Evolutionary conservation across 225 moss, liverwort and hornwort species (phyloP), one percentile per base, ranked within the genome.

Genomic region (Physcomitrium patens): DNA sequence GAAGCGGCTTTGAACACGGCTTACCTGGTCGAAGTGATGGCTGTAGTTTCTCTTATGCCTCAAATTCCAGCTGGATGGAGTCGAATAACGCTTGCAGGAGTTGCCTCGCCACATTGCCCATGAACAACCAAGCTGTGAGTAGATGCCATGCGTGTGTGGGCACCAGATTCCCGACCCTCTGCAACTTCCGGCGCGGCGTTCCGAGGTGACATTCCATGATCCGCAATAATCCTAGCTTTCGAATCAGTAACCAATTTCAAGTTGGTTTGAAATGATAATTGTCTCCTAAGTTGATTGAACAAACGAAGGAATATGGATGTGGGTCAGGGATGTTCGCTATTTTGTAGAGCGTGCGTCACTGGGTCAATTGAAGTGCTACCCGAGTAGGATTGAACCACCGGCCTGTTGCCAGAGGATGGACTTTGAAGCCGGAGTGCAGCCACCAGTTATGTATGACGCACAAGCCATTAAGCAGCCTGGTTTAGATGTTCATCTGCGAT

Each of bases 251-350:
- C 18, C 9, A 26, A 53, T 53, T 3, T 8, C 0, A 13, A 19
- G 19, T 24, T 71, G 19, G 12, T 22, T 37, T 49, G 49, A 49
- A 15, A 10, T 52, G 13, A 49, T 68, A 15, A 23, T 82, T 67
- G 26, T 45, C 63, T 63, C 9, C 27, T 68, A 18, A 68, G 64
- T 74, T 71, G 31, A 37, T 37, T 41, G 43, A 70, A 80, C 65
- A 79, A 12, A 24, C 26, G 57, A 73, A 16, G 65, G 62, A 61
- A 57, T 65, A 31, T 80, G 83, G 77, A 67, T 63, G 24, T 81
- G 65, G 60, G 22, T 44, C 76, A 87, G 84, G 76, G 71, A 76
- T 52, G 63, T 76, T 26, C 67, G 74, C 63, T 84, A 84, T 71
- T 67, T 77, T 12, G 67, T 84, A 23, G 81, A 82, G 47, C 81